Evolutionary conservation across 2,329 filamentous ascomycete species (phyloP).

Genomic region (Talaromyces rugulosus): DNA sequence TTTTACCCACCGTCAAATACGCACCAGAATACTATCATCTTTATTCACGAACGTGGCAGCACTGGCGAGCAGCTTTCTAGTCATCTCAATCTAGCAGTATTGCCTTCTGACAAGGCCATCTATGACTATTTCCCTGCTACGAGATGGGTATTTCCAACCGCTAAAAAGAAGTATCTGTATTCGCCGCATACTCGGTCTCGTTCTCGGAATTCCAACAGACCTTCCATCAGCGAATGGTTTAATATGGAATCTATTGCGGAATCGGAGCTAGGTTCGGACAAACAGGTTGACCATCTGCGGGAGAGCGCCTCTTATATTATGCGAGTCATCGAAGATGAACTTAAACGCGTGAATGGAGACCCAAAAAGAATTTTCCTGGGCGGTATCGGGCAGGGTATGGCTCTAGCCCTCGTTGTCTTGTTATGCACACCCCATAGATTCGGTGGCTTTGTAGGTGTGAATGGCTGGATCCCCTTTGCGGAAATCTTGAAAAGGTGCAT

Average conservation of each 20-base stretch:
- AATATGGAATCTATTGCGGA: conserved; percentile 8
- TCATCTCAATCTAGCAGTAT: conserved; percentile 1
- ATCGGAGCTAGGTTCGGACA: conserved; percentile 1
- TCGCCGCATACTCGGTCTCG: conserved; percentile 8
- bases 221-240: conserved; percentile 13
- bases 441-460: conserved; percentile 13
- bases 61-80: conserved; percentile 13
- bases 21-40: conserved; percentile 13
- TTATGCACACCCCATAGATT: conserved; percentile 11
- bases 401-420: conserved; percentile 12
- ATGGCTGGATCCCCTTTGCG: conserved; percentile 14
- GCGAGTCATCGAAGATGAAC: conserved; percentile 14
- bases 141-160: conserved; percentile 15
- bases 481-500: conserved; percentile 7
- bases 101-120: conserved; percentile 4
- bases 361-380: conserved; percentile 12
- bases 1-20: conserved; percentile 9
- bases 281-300: conserved; percentile 11
- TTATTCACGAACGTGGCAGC: conserved; percentile 13
- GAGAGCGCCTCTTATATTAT: conserved; percentile 13
- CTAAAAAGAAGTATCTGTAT: conserved; percentile 8
- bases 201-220: not conserved
- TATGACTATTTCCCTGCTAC: conserved; percentile 12
- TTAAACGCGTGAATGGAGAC: conserved; percentile 8
- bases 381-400: conserved; percentile 15